A percentile compares a stretch with the other conserved stretches of the same genome.
phyloP scores from a whole-genome alignment of 805 yeast genomes.

The Lipomyces japonicus region DNA sequence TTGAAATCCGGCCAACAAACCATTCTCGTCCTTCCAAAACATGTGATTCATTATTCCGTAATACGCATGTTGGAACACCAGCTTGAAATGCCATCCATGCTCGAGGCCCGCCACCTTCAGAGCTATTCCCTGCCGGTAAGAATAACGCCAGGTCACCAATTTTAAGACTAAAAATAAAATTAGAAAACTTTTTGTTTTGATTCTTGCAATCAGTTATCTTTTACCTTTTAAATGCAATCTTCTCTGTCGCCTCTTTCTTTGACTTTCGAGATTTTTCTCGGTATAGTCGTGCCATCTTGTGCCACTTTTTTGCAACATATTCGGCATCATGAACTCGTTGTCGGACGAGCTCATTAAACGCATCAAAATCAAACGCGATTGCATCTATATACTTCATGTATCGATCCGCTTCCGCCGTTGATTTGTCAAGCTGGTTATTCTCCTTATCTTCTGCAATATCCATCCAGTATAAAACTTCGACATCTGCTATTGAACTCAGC shows the following conservation, averaged over 20 bases:
- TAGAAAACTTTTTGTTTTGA: constrained; percentile 28
- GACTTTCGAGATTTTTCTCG: constrained; percentile 37
- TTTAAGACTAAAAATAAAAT: constrained; percentile 65
- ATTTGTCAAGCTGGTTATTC: constrained; percentile 21
- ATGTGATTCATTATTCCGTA: constrained; percentile 45
- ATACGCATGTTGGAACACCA: constrained; percentile 79
- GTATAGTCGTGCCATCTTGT: constrained; percentile 60
- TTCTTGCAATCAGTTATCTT: constrained; percentile 38
- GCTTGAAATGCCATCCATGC: constrained; percentile 96
- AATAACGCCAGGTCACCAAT: constrained; percentile 77
- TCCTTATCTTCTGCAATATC: constrained; percentile 36
- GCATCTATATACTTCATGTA: constrained; percentile 18
- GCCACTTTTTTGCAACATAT: constrained; percentile 76
- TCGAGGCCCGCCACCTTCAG: constrained; percentile 29
- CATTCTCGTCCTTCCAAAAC: constrained; percentile 58
- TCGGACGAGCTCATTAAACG: constrained; percentile 47
- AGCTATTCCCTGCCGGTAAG: constrained; percentile 59
- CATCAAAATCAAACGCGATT: constrained; percentile 40
- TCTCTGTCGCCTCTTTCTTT: constrained; percentile 15
- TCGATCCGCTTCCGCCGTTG: constrained; percentile 14
- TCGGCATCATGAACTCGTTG: constrained; percentile 88
- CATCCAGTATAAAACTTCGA: constrained; percentile 48
- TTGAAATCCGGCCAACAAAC: constrained; percentile 68
- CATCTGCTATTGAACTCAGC: constrained; percentile 9
- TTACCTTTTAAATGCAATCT: constrained; percentile 33